Base-by-base conservation (phyloP, 768 basidiomycete species). In the Rossbeevera mucosa region DNA sequence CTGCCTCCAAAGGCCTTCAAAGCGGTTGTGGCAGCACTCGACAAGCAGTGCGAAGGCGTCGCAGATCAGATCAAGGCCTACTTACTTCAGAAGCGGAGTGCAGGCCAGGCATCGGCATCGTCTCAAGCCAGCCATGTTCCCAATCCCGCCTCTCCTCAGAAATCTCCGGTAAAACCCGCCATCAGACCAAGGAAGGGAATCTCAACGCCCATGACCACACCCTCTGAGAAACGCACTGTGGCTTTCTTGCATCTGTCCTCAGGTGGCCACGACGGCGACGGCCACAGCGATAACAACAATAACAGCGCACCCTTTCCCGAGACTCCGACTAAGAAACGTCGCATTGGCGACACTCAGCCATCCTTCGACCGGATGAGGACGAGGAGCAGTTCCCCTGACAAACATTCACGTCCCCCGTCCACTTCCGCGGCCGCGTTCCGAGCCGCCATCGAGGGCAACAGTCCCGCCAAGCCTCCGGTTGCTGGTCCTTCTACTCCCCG, bases 291-390 rank as follows among this genome's bases (percentile, higher is more conserved):
- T 9, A 36, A 18, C n/a, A 36, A n/a, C n/a, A 33, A 33, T 16
- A 33, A 33, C 33, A 36, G 33, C 16, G 8, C 33, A 7, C 24
- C 68, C 53, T 50, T 73, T 49, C 74, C 74, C 5, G 66, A 69
- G 47, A 73, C 78, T 5, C 78, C 78, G 0, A 71, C 68, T 29
- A 78, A 79, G 55, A 75, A 65, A 57, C 67, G 68, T 31, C 75
- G 68, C 48, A 44, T 66, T 36, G 33, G 33, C 3, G 67, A 67
- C 8, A 44, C 57, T 8, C 47, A 56, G 26, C 50, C 50, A 2
- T 55, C 54, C 3, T 33, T 25, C 24, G 63, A 64, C 36, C 48
- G 53, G 16, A 49, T 36, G 33, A 18, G 33, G 8, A 36, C 54
- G 13, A 54, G 55, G 7, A 56, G 48, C 12, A 42, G 14, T 24